A percentile compares a stretch with the other conserved stretches of the same genome.
phyloP scores from a whole-genome alignment of 2,329 filamentous ascomycete genomes.

The Leptodontidium sp. region DNA sequence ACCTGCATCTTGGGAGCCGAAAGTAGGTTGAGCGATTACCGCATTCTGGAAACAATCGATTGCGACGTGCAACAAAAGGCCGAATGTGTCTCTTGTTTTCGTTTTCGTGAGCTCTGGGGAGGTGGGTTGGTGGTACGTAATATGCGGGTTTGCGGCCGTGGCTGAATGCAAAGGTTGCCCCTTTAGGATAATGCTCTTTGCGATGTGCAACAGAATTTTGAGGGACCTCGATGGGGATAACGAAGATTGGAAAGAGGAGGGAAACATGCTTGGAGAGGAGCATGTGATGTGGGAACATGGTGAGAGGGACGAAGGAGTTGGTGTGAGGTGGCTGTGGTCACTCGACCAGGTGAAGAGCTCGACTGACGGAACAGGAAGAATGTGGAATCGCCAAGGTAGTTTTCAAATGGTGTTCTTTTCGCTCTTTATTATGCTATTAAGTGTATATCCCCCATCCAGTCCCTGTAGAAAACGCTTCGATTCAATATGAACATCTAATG shows the following conservation, averaged over 20 bases:
- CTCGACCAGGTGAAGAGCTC: neutral
- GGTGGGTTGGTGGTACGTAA: neutral
- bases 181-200: slow-evolving; percentile 24
- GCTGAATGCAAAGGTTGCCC: slow-evolving; percentile 11
- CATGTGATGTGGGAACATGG: neutral
- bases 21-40: slow-evolving; percentile 3
- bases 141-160: slow-evolving; percentile 5
- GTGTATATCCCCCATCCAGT: slow-evolving; percentile 5
- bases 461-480: slow-evolving; percentile 12
- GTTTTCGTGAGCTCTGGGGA: neutral
- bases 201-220: slow-evolving; percentile 19
- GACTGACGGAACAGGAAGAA: neutral
- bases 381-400: neutral
- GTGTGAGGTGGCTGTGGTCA: neutral
- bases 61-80: slow-evolving; percentile 19
- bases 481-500: slow-evolving; percentile 18
- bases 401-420: neutral
- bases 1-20: neutral
- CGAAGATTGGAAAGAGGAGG: neutral
- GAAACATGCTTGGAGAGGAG: neutral
- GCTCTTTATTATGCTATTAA: slow-evolving; percentile 18
- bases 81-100: no score
- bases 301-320: neutral
- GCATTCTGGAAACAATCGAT: slow-evolving; percentile 10
- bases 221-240: neutral